phyloP scores from a whole-genome alignment of 75 land plant species.

The Gnetum montanum region DNA sequence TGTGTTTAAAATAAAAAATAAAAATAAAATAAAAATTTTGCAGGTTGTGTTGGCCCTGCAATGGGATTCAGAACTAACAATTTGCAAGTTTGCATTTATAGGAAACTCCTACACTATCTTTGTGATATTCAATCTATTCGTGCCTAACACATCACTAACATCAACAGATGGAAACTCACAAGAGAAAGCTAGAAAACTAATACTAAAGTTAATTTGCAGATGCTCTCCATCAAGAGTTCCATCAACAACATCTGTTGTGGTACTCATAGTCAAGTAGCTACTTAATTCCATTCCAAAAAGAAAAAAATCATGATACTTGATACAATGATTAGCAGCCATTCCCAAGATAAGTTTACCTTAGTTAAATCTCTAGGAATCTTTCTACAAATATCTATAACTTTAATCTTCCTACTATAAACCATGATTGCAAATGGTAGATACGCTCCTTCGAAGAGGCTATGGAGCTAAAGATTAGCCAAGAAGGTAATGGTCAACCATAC shows the following conservation, averaged over 20 bases:
- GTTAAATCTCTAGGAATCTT: constrained; percentile 99
- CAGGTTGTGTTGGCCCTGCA: too few species aligned
- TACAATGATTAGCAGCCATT: constrained; percentile 87
- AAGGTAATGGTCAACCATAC: too few species aligned
- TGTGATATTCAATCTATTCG: constrained; percentile 92
- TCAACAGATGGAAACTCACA: constrained; percentile 99
- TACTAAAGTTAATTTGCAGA: constrained; percentile 79
- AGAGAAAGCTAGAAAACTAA: constrained; percentile 95
- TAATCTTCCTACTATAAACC: too few species aligned
- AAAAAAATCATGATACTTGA: constrained; percentile 82
- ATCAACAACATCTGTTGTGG: constrained; percentile 84
- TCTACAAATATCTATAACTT: too few species aligned
- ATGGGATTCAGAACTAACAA: constrained; percentile 78
- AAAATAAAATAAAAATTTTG: too few species aligned
- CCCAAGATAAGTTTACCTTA: constrained; percentile 97
- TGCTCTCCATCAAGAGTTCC: constrained; percentile 84
- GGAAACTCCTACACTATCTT: constrained; percentile 86
- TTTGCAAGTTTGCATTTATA: constrained; percentile 61
- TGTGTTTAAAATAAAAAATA: too few species aligned
- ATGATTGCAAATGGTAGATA: too few species aligned
- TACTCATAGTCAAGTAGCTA: constrained; percentile 60
- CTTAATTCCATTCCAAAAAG: constrained; percentile 97
- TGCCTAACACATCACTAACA: constrained; percentile 92
- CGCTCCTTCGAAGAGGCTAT: too few species aligned
- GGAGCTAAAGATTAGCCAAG: too few species aligned